These are phyloP conservation scores for Vaccinium macrocarpon DNA, from an alignment of 148 eudicot genomes.

Conservation along the genomic window DNA sequence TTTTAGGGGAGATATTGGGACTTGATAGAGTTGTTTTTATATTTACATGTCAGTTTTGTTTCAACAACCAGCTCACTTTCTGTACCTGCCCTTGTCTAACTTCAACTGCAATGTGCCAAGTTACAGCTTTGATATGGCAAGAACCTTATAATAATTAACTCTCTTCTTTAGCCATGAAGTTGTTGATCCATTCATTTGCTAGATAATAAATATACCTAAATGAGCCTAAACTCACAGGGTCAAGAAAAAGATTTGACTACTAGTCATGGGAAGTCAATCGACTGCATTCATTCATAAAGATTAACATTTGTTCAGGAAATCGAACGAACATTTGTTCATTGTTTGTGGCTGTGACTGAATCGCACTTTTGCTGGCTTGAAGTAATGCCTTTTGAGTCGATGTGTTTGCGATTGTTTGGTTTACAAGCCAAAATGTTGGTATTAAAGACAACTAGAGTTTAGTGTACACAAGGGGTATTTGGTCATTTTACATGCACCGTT, in stretches of 20 bases:
- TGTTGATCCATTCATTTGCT: not conserved
- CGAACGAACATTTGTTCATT: no score
- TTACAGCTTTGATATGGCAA: not conserved
- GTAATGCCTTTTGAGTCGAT: no score
- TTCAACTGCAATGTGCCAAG: not conserved
- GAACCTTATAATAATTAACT: not conserved
- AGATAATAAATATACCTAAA: not conserved
- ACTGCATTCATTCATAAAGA: not conserved
- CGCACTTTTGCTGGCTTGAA: not conserved
- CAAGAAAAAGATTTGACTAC: not conserved
- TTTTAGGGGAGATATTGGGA: not conserved
- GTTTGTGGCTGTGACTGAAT: not conserved
- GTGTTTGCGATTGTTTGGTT: not conserved
- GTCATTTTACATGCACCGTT: no score
- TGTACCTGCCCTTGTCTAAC: constrained; percentile 5
- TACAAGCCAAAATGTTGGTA: not conserved
- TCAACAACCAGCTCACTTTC: not conserved
- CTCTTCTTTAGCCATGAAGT: not conserved
- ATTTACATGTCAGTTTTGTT: not conserved
- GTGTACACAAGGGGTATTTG: no score
- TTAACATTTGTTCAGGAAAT: not conserved
- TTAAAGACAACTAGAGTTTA: not conserved
- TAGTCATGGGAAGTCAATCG: not conserved
- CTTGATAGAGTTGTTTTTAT: not conserved
- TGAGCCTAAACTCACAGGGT: not conserved